phyloP scores from a whole-genome alignment of 768 basidiomycete species.

The Cubamyces sp. region DNA sequence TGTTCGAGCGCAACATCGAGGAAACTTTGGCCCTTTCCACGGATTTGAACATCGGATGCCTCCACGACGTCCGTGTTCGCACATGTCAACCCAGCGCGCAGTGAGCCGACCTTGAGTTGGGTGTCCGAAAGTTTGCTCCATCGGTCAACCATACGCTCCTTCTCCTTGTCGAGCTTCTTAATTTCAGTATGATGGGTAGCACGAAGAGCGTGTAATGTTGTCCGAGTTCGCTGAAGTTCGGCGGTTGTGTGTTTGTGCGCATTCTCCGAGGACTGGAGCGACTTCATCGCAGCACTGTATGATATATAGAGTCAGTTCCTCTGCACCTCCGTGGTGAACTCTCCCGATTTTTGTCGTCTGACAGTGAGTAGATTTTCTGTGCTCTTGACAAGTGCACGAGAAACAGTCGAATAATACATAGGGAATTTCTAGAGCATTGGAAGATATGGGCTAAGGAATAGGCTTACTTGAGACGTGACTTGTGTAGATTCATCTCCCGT shows the following conservation, averaged over 20 bases:
- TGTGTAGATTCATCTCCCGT: slow-evolving; percentile 74
- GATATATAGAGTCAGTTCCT: background rate
- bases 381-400: too few relatives aligned
- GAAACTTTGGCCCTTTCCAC: slow-evolving; percentile 56
- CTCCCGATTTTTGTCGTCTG: too few relatives aligned
- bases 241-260: slow-evolving; percentile 71
- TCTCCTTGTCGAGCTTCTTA: slow-evolving; percentile 81
- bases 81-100: slow-evolving; percentile 47
- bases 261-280: slow-evolving; percentile 60
- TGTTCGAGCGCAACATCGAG: slow-evolving; percentile 73
- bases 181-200: slow-evolving; percentile 70
- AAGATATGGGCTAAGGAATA: background rate
- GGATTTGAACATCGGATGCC: slow-evolving; percentile 40
- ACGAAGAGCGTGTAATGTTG: slow-evolving; percentile 68
- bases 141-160: slow-evolving; percentile 73
- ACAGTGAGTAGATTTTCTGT: too few relatives aligned
- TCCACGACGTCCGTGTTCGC: slow-evolving; percentile 35
- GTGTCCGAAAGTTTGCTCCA: slow-evolving; percentile 74
- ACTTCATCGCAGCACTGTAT: slow-evolving; percentile 50
- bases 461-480: slow-evolving; percentile 72
- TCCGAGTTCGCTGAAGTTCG: slow-evolving; percentile 76
- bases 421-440: too few relatives aligned
- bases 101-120: slow-evolving; percentile 59
- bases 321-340: too few relatives aligned
- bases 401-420: too few relatives aligned